A percentile compares a stretch with the other conserved stretches of the same genome.
Evolutionary conservation across 1,284 basidiomycete genomes (phyloP).

Genomic region (Malassezia cuniculi): DNA sequence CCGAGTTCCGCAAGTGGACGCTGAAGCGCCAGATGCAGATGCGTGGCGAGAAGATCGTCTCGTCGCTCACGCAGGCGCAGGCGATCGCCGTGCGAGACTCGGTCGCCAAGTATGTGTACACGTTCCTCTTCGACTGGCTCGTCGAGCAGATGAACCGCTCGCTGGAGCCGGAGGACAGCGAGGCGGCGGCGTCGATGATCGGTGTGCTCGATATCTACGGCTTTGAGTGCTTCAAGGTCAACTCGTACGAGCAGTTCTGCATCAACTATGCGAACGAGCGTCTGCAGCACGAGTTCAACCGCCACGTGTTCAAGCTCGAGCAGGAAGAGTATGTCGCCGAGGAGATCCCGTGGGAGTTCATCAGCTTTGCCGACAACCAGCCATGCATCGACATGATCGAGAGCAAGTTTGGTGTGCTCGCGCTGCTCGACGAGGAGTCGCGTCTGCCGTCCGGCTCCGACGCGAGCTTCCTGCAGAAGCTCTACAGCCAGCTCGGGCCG

Average conservation of each 20-base stretch:
- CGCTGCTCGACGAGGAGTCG: constrained; percentile 93
- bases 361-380: constrained; percentile 96
- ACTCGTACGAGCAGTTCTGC: constrained; percentile 98
- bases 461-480: constrained; percentile 80
- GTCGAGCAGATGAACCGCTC: constrained; percentile 94
- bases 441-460: constrained; percentile 89
- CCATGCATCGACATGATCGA: constrained; percentile 98
- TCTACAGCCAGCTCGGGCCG: constrained; percentile 64
- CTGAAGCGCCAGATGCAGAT: constrained; percentile 94
- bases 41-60: constrained; percentile 87
- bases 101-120: constrained; percentile 97
- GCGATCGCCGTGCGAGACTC: constrained; percentile 92
- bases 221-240: constrained; percentile 48
- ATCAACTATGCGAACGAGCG: constrained; percentile 99
- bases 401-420: constrained; percentile 85
- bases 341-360: constrained; percentile 98
- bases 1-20: constrained; percentile 98
- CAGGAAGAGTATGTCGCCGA: constrained; percentile 99
- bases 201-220: constrained; percentile 73
- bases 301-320: constrained; percentile 57
- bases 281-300: constrained; percentile 67
- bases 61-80: constrained; percentile 69
- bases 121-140: constrained; percentile 96
- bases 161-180: constrained; percentile 73
- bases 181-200: constrained; percentile 88